Percentiles rank a stretch among this genome's conserved stretches.
phyloP scores from a whole-genome alignment of 2,329 filamentous ascomycete genomes.

The Penicillium glabrum region DNA sequence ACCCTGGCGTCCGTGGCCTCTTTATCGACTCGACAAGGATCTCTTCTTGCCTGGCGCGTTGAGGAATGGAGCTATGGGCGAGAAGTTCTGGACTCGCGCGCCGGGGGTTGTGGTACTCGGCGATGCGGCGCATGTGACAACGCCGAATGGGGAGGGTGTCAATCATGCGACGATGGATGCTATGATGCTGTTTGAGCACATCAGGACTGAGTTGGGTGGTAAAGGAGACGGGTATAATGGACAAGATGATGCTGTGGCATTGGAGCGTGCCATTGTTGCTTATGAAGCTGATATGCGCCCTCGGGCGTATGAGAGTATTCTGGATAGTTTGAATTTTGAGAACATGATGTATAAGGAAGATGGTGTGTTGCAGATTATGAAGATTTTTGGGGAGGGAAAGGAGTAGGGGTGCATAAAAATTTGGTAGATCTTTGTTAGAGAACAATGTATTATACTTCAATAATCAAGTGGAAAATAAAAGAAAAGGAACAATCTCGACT shows the following conservation, averaged over 20 bases:
- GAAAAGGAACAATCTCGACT: no score
- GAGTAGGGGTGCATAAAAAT: background rate
- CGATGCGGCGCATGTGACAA: slow-evolving; percentile 31
- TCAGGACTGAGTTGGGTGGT: background rate
- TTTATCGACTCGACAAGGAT: slow-evolving; percentile 22
- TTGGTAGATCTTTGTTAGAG: background rate
- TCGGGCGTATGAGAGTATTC: slow-evolving; percentile 12
- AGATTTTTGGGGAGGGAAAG: background rate
- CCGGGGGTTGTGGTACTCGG: slow-evolving; percentile 29
- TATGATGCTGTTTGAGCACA: slow-evolving; percentile 10
- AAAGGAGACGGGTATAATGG: background rate
- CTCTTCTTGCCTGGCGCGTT: slow-evolving; percentile 1
- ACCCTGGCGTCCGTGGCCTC: slow-evolving; percentile 22
- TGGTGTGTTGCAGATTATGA: background rate
- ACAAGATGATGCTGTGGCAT: slow-evolving; percentile 1
- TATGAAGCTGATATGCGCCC: slow-evolving; percentile 28
- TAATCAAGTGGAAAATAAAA: no score
- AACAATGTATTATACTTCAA: no score
- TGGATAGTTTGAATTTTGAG: slow-evolving; percentile 7
- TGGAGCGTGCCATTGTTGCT: slow-evolving; percentile 20
- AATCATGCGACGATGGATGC: slow-evolving; percentile 32
- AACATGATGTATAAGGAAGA: background rate
- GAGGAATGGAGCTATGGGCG: background rate
- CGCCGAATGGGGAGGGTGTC: slow-evolving; percentile 32
- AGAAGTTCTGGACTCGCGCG: slow-evolving; percentile 20